Conservation (phyloP, 2,329 filamentous ascomycete genomes). For the Exophiala dermatitidis region DNA sequence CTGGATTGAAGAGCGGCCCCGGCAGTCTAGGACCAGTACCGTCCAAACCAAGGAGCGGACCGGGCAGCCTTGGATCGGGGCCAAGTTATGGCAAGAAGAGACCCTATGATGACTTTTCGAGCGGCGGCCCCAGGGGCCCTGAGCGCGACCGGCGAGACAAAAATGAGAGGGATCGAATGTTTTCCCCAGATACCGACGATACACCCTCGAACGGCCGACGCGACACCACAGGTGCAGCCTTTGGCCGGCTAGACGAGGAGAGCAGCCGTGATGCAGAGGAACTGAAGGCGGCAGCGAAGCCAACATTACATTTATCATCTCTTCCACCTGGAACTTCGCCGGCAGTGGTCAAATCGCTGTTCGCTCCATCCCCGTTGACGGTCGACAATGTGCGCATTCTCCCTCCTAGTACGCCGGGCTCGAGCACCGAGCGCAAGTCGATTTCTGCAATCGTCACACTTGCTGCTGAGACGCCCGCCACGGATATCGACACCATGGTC, state of each 20-base stretch:
- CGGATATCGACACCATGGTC: constrained; percentile 74
- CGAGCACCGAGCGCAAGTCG: constrained; percentile 58
- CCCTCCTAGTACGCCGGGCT: constrained; percentile 43
- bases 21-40: constrained; percentile 41
- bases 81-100: constrained; percentile 51
- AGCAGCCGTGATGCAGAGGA: constrained; percentile 25
- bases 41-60: constrained; percentile 48
- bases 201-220: constrained; percentile 3
- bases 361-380: constrained; percentile 47
- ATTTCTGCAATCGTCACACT: constrained; percentile 73
- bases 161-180: constrained; percentile 22
- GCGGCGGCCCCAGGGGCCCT: not conserved
- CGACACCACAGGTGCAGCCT: not conserved
- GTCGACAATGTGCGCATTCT: constrained; percentile 70
- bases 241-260: constrained; percentile 13
- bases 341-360: constrained; percentile 43
- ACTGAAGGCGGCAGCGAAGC: constrained; percentile 46
- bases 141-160: constrained; percentile 30
- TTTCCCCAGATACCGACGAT: constrained; percentile 12
- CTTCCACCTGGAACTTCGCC: constrained; percentile 48
- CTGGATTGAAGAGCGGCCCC: constrained; percentile 44
- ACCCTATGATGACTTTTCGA: constrained; percentile 38
- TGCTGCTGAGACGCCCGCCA: constrained; percentile 69
- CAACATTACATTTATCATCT: constrained; percentile 49
- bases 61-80: constrained; percentile 53